Evolutionary conservation across 1,284 basidiomycete species (phyloP).

Genomic region (Volvariella volvacea): DNA sequence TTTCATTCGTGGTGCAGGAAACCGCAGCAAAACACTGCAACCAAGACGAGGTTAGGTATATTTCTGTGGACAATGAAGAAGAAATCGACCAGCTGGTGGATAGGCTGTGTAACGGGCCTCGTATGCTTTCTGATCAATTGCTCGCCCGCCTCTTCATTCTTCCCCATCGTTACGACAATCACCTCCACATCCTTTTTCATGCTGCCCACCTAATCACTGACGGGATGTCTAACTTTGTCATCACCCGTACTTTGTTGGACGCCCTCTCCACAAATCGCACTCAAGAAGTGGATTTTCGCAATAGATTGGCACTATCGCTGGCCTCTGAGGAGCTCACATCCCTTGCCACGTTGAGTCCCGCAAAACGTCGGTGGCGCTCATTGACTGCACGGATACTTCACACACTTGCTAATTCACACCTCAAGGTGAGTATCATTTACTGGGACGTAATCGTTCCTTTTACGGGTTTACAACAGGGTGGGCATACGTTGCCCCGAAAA

Average conservation of each 20-base stretch:
- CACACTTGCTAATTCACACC: constrained; percentile 6
- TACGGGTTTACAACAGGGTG: constrained; percentile 33
- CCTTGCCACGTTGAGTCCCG: constrained; percentile 19
- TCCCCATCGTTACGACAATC: constrained; percentile 20
- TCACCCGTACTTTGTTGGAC: constrained; percentile 40
- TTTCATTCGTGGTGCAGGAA: constrained; percentile 34
- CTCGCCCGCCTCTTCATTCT: constrained; percentile 33
- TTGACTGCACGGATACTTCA: constrained; percentile 19
- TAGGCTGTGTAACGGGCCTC: constrained; percentile 23
- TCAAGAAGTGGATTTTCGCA: constrained; percentile 19
- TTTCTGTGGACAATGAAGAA: constrained; percentile 20
- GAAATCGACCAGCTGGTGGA: constrained; percentile 24
- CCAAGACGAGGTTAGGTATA: constrained; percentile 30
- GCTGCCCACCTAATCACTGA: constrained; percentile 43
- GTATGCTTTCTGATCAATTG: constrained; percentile 28
- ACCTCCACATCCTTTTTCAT: constrained; percentile 32
- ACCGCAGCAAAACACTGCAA: constrained; percentile 18
- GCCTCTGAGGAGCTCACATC: constrained; percentile 32
- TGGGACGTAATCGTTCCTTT: background rate
- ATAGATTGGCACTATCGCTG: constrained; percentile 34
- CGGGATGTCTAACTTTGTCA: constrained; percentile 34
- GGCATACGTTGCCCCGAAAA: constrained; percentile 45
- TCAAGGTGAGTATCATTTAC: constrained; percentile 18
- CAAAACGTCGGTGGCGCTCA: constrained; percentile 37
- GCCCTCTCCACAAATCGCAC: constrained; percentile 21